A percentile compares a stretch with the other conserved stretches of the same genome.
Conservation (phyloP, 2,329 filamentous ascomycete species). For the Lithohypha guttulata region DNA sequence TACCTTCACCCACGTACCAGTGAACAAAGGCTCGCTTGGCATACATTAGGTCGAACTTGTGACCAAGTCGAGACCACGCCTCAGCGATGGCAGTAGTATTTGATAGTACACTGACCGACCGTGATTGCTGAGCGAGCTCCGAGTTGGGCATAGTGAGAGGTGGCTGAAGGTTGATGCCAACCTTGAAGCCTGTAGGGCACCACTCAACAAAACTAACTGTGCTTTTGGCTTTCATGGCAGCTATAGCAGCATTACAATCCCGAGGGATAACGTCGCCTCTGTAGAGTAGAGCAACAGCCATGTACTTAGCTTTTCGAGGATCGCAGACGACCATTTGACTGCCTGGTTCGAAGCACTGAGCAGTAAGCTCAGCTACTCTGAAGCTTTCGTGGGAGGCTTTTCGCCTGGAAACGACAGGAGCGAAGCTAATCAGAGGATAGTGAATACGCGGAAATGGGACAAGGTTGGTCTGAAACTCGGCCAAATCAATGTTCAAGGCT, state of each 20-base stretch:
- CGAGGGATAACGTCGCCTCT: constrained; percentile 55
- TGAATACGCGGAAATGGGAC: constrained; percentile 59
- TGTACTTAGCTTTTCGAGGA: constrained; percentile 57
- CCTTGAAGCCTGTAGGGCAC: constrained; percentile 60
- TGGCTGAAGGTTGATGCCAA: constrained; percentile 56
- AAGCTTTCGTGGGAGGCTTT: constrained; percentile 81
- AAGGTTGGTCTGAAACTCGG: constrained; percentile 60
- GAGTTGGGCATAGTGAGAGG: constrained; percentile 41
- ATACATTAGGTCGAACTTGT: constrained; percentile 63
- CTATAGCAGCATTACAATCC: constrained; percentile 50
- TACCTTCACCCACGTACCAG: constrained; percentile 75
- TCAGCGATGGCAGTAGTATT: constrained; percentile 59
- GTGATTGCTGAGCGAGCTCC: constrained; percentile 44
- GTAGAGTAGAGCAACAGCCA: constrained; percentile 57
- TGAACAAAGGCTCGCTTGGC: constrained; percentile 60
- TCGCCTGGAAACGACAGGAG: constrained; percentile 53
- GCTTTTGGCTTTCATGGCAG: constrained; percentile 51
- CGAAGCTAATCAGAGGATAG: constrained; percentile 56
- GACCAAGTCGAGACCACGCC: constrained; percentile 53
- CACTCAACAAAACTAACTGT: constrained; percentile 58
- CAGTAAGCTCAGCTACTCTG: constrained; percentile 65
- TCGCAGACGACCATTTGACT: constrained; percentile 63
- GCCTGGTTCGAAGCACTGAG: constrained; percentile 57
- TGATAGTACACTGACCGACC: constrained; percentile 51
- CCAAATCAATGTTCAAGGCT: constrained; percentile 56